Evolutionary conservation across 805 yeast genomes (phyloP), one percentile per base, ranked within the genome.

Genomic region (Candida piceae): DNA sequence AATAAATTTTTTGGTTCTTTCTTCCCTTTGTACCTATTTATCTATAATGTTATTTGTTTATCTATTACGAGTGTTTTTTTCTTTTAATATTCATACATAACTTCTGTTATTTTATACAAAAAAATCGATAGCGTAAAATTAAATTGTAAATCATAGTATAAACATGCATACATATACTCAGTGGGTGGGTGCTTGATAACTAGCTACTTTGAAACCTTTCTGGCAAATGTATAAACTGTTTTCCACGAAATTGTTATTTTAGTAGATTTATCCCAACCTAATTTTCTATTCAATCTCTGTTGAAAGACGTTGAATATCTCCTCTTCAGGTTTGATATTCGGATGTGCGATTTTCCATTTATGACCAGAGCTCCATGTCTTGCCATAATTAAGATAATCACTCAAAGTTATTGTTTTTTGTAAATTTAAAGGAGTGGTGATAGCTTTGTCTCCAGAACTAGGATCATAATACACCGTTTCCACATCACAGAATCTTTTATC

Each of bases 361-460:
- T 80, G 85, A 54, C 72, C 76, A 2, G 84, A 72, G 50, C 93
- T 81, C 71, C 79, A 81, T 0, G 95, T 84, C n/a, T 64, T 58
- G 17, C 81, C 52, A 54, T 85, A 84, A 15, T 66, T 57, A 4
- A 64, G 55, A 45, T 70, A 77, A 5, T 66, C 75, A 4, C 47
- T 55, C 24, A 86, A 40, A 0, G 75, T 60, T 26, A 70, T 58
- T 12, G 61, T 53, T 37, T 62, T 57, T 33, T 64, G 64, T 32
- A 68, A 58, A 0, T 38, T 39, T 31, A 69, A 46, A 16, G 60
- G 61, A 2, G 50, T 44, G 1, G 42, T 44, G 7, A 31, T 26
- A 25, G 25, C 26, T 26, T 45, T 26, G 25, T 28, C 26, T 27
- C 45, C 27, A 21, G 38, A 38, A 10, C 43, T 32, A 9, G 62